These are phyloP conservation scores for Neurospora pannonica DNA, from an alignment of 495 filamentous ascomycete species.

Conservation along the genomic window DNA sequence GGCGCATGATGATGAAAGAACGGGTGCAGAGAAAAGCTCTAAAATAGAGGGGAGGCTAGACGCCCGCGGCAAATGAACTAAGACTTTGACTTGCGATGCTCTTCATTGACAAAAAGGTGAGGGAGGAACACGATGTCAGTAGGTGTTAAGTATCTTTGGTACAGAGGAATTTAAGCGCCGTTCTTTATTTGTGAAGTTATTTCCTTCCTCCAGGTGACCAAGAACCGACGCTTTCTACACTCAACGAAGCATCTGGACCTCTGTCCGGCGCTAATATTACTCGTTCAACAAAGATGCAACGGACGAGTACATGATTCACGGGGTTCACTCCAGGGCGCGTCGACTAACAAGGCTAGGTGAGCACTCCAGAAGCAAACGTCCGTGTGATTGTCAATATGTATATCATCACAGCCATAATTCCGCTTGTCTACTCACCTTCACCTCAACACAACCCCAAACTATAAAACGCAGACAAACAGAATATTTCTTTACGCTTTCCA, in stretches of 20 bases:
- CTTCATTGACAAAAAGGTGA: background rate
- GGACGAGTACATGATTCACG: background rate
- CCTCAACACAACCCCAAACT: too few species aligned
- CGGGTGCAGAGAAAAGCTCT: background rate
- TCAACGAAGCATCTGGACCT: background rate
- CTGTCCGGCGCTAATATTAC: background rate
- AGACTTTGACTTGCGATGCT: background rate
- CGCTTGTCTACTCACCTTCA: background rate
- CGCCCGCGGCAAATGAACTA: background rate
- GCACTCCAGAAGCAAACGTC: background rate
- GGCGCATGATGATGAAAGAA: background rate
- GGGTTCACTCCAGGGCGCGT: background rate
- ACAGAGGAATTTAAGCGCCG: background rate
- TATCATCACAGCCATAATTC: background rate
- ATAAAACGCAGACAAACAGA: background rate
- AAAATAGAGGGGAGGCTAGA: background rate
- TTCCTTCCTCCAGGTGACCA: background rate
- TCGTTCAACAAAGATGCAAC: background rate
- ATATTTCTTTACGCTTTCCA: background rate
- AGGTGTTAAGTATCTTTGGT: background rate
- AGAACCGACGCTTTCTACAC: background rate
- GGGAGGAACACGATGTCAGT: background rate
- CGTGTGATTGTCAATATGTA: background rate
- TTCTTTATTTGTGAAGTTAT: background rate
- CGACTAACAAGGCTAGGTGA: background rate